These are phyloP conservation scores for Ustilago crameri DNA, from an alignment of 1,284 basidiomycete species.

Conservation along the genomic window DNA sequence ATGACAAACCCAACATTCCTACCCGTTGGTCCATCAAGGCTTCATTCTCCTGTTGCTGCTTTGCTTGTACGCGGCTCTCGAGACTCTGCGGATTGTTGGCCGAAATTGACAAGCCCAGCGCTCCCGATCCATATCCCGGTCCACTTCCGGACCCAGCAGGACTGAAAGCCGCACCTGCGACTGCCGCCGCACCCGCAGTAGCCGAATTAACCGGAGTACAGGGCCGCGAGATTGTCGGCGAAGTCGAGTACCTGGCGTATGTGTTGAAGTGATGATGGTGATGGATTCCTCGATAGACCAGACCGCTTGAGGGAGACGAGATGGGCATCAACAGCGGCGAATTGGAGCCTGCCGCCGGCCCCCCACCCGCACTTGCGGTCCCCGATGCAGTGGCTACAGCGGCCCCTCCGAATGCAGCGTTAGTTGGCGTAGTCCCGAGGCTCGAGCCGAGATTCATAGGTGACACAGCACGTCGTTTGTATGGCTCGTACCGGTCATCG, in stretches of 20 bases:
- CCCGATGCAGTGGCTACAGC: slow-evolving; percentile 3
- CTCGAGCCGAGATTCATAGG: slow-evolving; percentile 42
- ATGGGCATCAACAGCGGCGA: slow-evolving; percentile 37
- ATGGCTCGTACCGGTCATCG: slow-evolving; percentile 52
- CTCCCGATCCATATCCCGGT: slow-evolving; percentile 52
- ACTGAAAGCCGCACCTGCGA: slow-evolving; percentile 19
- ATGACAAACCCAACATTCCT: slow-evolving; percentile 43
- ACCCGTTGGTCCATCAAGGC: slow-evolving; percentile 44
- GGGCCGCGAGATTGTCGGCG: slow-evolving; percentile 38
- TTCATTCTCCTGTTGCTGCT: slow-evolving; percentile 39
- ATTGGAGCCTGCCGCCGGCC: slow-evolving; percentile 3
- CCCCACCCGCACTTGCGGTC: neutral
- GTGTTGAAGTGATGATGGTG: slow-evolving; percentile 15
- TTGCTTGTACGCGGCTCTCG: slow-evolving; percentile 21
- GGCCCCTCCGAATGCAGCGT: slow-evolving; percentile 12
- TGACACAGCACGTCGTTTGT: slow-evolving; percentile 54
- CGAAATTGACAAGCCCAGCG: slow-evolving; percentile 43
- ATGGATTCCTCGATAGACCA: slow-evolving; percentile 21
- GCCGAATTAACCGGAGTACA: slow-evolving; percentile 29
- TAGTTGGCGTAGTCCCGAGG: slow-evolving; percentile 18
- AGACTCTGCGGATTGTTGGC: slow-evolving; percentile 32
- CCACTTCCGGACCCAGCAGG: slow-evolving; percentile 43
- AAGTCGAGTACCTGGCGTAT: slow-evolving; percentile 35
- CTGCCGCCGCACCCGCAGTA: slow-evolving; percentile 2
- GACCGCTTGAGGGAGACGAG: slow-evolving; percentile 25